Base-by-base conservation (phyloP, 352 stramenopile species). In the Globisporangium rhizosaccharum region DNA sequence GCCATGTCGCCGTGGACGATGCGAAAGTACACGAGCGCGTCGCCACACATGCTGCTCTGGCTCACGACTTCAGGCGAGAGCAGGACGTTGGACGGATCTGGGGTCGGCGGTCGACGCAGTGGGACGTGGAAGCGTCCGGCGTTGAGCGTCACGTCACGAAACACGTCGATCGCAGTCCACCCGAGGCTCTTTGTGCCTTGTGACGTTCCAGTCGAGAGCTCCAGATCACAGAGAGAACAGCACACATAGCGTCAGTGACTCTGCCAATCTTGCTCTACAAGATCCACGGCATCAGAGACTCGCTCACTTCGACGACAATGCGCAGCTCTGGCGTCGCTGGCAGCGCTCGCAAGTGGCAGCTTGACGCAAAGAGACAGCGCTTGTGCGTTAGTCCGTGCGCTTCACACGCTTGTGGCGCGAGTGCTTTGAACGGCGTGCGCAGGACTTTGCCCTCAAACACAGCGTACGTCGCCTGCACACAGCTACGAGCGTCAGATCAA, bases 101-200 rank as follows among this genome's bases (percentile, higher is more conserved):
- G 73, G 52, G 76, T 67, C 12, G 69, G 67, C 36, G 75, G 68
- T n/a, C 62, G 56, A 26, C 61, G 77, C 41, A 87, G 56, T 12
- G 66, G 66, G 41, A 83, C 57, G 36, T 79, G 79, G 41, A 80
- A 73, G 37, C 51, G 67, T 0, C 76, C 75, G 23, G 52, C 51
- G 25, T 23, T 28, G 44, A 81, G 48, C 47, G 23, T 37, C 37
- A 70, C 18, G 3, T 65, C 61, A 28, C 46, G 57, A 51, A 87
- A 87, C 0, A 83, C 42, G 1, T 73, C 59, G 23, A 82, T 59
- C 0, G 52, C 66, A 45, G 66, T 76, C 76, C 76, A 85, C 18
- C 73, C 76, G 33, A 85, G 50, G 45, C 56, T 79, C n/a, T 47
- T 68, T 41, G 65, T 20, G 41, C 42, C 45, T 48, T 53, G 61